Evolutionary conservation across 495 filamentous ascomycete species (phyloP).

Genomic region (Umbilicaria muhlenbergii): DNA sequence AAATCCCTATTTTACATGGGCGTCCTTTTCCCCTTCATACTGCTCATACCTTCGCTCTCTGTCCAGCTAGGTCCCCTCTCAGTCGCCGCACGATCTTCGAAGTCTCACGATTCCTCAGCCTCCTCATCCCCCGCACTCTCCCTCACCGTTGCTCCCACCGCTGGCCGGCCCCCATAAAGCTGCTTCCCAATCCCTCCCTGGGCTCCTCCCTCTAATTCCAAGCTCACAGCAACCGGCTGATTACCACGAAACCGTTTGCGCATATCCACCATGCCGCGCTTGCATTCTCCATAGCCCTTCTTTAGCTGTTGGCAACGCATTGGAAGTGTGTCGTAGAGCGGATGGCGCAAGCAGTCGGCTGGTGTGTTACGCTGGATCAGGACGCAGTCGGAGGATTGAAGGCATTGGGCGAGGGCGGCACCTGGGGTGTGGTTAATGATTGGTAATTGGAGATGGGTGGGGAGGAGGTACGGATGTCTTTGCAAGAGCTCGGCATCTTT

Average conservation of each 20-base stretch:
- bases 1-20: too few relatives aligned
- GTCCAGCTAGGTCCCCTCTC: too few relatives aligned
- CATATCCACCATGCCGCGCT: conserved; percentile 96
- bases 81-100: too few relatives aligned
- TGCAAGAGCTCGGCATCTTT: conserved; percentile 84
- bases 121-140: conserved; percentile 24
- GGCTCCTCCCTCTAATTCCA: conserved; percentile 40
- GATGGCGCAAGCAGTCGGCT: conserved; percentile 72
- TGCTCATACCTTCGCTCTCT: too few relatives aligned
- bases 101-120: not conserved
- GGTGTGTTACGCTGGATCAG: conserved; percentile 78
- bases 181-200: conserved; percentile 35
- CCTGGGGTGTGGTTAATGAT: conserved; percentile 33
- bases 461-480: conserved; percentile 59
- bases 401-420: conserved; percentile 79
- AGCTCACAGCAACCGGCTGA: conserved; percentile 53
- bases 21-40: too few relatives aligned
- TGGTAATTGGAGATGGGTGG: conserved; percentile 1
- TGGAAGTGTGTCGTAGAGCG: conserved; percentile 62
- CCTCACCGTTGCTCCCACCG: conserved; percentile 40
- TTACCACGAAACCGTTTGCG: conserved; percentile 98
- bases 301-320: conserved; percentile 82
- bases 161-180: conserved; percentile 66
- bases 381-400: conserved; percentile 89
- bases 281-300: conserved; percentile 86